Percentiles rank a stretch among this genome's conserved stretches.
Conservation (phyloP, 805 yeast species). For the Wickerhamomyces mucosus region DNA sequence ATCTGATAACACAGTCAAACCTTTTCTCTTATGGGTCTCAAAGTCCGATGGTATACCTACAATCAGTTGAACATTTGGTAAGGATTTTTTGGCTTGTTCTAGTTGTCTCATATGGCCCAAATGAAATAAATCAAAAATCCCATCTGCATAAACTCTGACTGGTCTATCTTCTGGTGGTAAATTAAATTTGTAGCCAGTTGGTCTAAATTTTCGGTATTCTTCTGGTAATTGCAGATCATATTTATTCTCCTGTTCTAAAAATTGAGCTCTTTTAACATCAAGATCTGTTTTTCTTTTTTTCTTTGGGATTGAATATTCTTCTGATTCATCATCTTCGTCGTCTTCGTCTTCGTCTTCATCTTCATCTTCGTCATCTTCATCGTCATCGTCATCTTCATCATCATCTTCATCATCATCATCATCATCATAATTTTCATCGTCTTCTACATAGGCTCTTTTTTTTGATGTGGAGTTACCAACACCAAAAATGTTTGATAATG, state of each 20-base stretch:
- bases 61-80: constrained; percentile 75
- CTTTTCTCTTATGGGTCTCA: constrained; percentile 87
- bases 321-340: constrained; percentile 7
- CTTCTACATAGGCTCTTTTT: too few species aligned
- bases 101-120: constrained; percentile 96
- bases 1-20: constrained; percentile 85
- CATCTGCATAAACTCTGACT: constrained; percentile 94
- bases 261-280: constrained; percentile 17
- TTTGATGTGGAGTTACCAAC: too few species aligned
- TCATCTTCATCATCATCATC: constrained; percentile 6
- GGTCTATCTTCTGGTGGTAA: constrained; percentile 81
- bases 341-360: constrained; percentile 5
- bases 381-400: neutral
- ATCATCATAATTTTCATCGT: constrained; percentile 10
- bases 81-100: constrained; percentile 91
- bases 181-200: constrained; percentile 68
- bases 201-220: constrained; percentile 68
- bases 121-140: constrained; percentile 94
- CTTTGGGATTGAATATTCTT: constrained; percentile 1
- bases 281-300: constrained; percentile 18
- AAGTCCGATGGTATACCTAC: constrained; percentile 89
- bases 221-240: constrained; percentile 59
- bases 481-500: constrained; percentile 12
- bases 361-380: constrained; percentile 4
- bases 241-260: constrained; percentile 40